phyloP scores from a whole-genome alignment of 2,329 filamentous ascomycete species.

The Nigrograna mackinnonii region DNA sequence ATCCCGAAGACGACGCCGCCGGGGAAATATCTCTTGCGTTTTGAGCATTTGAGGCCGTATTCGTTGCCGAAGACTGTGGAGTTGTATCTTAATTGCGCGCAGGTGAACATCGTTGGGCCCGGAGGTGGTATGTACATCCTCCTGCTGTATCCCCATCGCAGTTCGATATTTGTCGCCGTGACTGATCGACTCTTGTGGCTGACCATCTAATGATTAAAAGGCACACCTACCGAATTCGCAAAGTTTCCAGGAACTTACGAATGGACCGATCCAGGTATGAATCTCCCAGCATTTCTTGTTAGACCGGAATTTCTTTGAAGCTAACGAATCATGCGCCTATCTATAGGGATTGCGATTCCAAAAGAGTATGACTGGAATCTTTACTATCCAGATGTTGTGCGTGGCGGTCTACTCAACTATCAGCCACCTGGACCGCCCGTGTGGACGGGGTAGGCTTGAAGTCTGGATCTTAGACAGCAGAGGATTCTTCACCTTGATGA shows the following conservation, averaged over 20 bases:
- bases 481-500: no score
- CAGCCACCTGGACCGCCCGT: slow-evolving; percentile 5
- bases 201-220: not conserved
- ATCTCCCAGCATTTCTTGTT: not conserved
- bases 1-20: slow-evolving; percentile 11
- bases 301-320: no score
- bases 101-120: slow-evolving; percentile 9
- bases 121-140: slow-evolving; percentile 10
- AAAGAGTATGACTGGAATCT: not conserved
- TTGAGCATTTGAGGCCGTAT: slow-evolving; percentile 8
- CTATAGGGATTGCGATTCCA: not conserved
- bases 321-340: not conserved
- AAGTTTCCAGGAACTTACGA: slow-evolving; percentile 8
- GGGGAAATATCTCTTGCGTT: slow-evolving; percentile 10
- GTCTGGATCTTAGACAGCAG: no score
- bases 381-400: no score
- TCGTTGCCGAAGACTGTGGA: slow-evolving; percentile 1
- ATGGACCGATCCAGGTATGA: slow-evolving; percentile 5
- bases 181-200: not conserved
- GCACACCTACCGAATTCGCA: slow-evolving; percentile 4
- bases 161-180: not conserved
- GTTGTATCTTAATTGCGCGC: slow-evolving; percentile 12
- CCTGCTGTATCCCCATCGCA: no score
- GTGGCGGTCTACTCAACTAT: slow-evolving; percentile 3
- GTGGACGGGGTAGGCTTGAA: no score